These are phyloP conservation scores for Penicillium sp. DNA, from an alignment of 2,329 filamentous ascomycete species.

Conservation along the genomic window DNA sequence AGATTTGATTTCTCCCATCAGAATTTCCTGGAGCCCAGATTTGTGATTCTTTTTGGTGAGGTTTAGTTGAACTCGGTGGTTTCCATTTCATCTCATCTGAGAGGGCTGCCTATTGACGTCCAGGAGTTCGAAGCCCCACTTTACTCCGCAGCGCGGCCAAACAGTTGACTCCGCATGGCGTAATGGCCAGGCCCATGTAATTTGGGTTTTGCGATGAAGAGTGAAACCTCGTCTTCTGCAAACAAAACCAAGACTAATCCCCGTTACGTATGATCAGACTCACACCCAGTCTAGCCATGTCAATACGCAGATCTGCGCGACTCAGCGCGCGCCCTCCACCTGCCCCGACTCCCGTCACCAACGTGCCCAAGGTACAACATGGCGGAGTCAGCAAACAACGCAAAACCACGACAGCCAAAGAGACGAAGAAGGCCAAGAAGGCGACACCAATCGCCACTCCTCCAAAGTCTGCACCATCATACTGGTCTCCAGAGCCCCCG, in stretches of 20 bases:
- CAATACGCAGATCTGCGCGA: slow-evolving; percentile 48
- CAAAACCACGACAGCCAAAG: slow-evolving; percentile 20
- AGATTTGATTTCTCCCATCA: too few relatives aligned
- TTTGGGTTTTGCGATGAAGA: too few relatives aligned
- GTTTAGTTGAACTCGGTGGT: too few relatives aligned
- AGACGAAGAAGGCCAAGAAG: slow-evolving; percentile 21
- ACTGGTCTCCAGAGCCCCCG: slow-evolving; percentile 19
- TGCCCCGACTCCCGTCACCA: slow-evolving; percentile 19
- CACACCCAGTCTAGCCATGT: slow-evolving; percentile 34
- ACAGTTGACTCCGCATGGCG: too few relatives aligned
- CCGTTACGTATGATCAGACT: too few relatives aligned
- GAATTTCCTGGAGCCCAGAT: too few relatives aligned
- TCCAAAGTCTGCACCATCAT: slow-evolving; percentile 8
- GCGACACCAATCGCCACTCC: slow-evolving; percentile 8
- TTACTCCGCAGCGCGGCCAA: not conserved
- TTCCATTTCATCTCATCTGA: too few relatives aligned
- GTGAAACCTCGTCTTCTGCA: not conserved
- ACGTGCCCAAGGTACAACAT: slow-evolving; percentile 17
- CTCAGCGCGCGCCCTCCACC: slow-evolving; percentile 29
- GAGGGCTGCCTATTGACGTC: too few relatives aligned
- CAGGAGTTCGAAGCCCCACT: too few relatives aligned
- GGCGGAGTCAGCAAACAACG: slow-evolving; percentile 27
- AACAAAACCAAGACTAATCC: too few relatives aligned
- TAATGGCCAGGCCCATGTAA: too few relatives aligned
- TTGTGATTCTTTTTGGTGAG: too few relatives aligned